Percentiles rank a stretch among this genome's conserved stretches.
These are phyloP conservation scores for Aspergillus sp. DNA, from an alignment of 2,329 filamentous ascomycete genomes.

Conservation along the genomic window DNA sequence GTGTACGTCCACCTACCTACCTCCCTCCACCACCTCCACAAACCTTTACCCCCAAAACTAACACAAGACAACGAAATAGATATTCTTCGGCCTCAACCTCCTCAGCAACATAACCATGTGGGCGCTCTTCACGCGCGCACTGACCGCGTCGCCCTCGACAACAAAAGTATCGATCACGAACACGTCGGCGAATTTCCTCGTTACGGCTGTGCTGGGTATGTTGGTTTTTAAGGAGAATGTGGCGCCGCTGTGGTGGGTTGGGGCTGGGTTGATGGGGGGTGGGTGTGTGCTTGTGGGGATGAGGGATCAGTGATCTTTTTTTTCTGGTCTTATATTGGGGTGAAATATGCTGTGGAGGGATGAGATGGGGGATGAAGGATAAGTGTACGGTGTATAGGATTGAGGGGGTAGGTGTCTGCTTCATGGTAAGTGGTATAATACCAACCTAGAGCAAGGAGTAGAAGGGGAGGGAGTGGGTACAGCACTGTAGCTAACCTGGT, in stretches of 20 bases:
- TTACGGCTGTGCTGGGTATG: constrained; percentile 60
- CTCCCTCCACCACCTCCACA: not conserved
- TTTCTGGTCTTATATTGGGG: not conserved
- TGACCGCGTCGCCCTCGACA: constrained; percentile 60
- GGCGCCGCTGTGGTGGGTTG: constrained; percentile 61
- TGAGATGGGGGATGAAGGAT: no score
- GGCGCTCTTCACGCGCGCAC: constrained; percentile 62
- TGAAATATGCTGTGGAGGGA: not conserved
- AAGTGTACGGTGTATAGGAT: no score
- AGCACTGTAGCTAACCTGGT: no score
- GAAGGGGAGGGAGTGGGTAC: no score
- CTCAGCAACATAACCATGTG: constrained; percentile 65
- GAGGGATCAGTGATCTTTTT: constrained; percentile 43
- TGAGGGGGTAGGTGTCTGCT: no score
- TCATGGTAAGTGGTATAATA: no score
- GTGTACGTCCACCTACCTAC: constrained; percentile 41
- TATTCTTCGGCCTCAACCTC: constrained; percentile 62
- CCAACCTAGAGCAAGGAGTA: no score
- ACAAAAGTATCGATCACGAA: constrained; percentile 65
- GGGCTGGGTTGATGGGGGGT: constrained; percentile 58
- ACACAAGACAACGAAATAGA: constrained; percentile 32
- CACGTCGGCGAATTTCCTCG: constrained; percentile 62
- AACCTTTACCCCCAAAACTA: not conserved
- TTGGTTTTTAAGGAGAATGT: constrained; percentile 59
- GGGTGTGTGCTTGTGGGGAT: constrained; percentile 64